Evolutionary conservation across 148 eudicot genomes (phyloP).

Genomic region (Spergularia bocconei): DNA sequence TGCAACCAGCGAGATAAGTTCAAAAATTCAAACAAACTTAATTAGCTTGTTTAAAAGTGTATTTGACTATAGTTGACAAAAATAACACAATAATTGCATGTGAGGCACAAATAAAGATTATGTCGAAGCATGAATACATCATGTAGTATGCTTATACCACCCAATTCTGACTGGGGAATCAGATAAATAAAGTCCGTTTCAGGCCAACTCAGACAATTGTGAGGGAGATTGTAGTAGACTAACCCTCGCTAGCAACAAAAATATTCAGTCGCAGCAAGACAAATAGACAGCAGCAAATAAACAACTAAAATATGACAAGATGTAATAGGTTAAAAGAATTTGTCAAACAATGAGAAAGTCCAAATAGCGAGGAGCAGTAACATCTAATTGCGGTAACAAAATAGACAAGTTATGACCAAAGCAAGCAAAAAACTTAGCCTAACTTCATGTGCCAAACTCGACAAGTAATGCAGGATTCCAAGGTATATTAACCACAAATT

Average conservation of each 20-base stretch:
- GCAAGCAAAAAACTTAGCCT: not conserved
- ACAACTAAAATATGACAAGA: no score
- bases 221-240: not conserved
- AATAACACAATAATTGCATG: no score
- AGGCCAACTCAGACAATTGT: not conserved
- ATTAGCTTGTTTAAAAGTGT: not conserved
- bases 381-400: not conserved
- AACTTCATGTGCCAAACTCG: not conserved
- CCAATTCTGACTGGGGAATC: not conserved
- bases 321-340: not conserved
- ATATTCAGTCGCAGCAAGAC: not conserved
- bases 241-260: not conserved
- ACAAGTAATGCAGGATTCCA: not conserved
- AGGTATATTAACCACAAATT: not conserved
- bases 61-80: not conserved
- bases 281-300: not conserved
- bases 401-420: not conserved
- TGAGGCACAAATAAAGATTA: no score
- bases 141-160: not conserved
- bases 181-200: not conserved
- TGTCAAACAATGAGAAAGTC: not conserved
- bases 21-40: not conserved
- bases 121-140: not conserved
- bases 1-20: not conserved
- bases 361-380: not conserved